phyloP scores from a whole-genome alignment of 2,329 filamentous ascomycete genomes.

The Endothia cerciana region DNA sequence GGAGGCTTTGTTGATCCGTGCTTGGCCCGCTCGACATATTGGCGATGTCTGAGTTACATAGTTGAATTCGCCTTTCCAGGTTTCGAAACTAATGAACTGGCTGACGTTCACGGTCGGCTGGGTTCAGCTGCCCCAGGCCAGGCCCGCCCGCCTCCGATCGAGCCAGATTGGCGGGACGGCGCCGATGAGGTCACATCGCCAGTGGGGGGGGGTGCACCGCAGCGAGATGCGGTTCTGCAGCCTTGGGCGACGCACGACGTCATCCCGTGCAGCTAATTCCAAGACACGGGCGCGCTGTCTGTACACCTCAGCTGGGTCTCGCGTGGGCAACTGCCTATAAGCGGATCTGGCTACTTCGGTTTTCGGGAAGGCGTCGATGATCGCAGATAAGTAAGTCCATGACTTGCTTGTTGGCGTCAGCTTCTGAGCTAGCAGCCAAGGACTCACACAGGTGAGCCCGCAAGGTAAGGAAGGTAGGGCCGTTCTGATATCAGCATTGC shows the following conservation, averaged over 20 bases:
- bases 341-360: slow-evolving; percentile 5
- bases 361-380: slow-evolving; percentile 7
- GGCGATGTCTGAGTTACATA: background rate
- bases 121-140: slow-evolving; percentile 3
- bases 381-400: background rate
- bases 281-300: background rate
- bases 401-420: background rate
- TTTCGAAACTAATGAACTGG: background rate
- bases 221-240: background rate
- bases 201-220: too few relatives aligned
- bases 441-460: background rate
- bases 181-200: slow-evolving; percentile 8
- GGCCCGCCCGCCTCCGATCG: background rate
- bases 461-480: background rate
- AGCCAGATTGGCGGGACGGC: slow-evolving; percentile 5
- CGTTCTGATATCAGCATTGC: background rate
- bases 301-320: background rate
- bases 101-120: background rate
- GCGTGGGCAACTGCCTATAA: background rate
- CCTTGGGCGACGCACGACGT: slow-evolving; percentile 3
- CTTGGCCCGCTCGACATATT: background rate
- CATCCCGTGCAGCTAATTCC: background rate
- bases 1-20: background rate
- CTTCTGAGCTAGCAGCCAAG: background rate
- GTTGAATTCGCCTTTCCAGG: background rate